Evolutionary conservation across 495 filamentous ascomycete genomes (phyloP), one percentile per base, ranked within the genome.

Genomic region (Pyronema domesticum): DNA sequence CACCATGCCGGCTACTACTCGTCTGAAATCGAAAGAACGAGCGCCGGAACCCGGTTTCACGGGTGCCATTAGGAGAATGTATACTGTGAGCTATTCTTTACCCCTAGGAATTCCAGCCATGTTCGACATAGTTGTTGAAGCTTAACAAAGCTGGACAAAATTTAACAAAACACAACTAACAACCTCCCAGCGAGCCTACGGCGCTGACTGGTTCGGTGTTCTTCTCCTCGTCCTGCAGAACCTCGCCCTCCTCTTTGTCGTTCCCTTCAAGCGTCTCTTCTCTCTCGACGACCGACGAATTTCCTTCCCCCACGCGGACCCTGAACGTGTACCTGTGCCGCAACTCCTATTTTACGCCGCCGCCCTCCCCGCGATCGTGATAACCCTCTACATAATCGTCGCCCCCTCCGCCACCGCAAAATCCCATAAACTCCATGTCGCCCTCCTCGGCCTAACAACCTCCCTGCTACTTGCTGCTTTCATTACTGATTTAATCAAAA

Each of bases 401-500:
- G 77, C 83, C 4, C 35, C 48, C 9, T 55, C 63, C 35, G 5
- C 17, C 35, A 18, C 49, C 7, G 14, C 54, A 15, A 64, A 64
- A 34, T 37, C 57, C 30, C 87, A 95, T 69, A 91, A 94, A 64
- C 74, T 81, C 35, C 93, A 96, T 63, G 86, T 89, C 57, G 82
- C 86, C 0, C 63, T 91, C 33, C 77, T 99, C 3, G 85, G 86
- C 5, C 75, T 96, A 36, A 68, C 80, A 14, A 84, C 87, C 54
- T 76, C 83, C 48, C 65, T 95, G 15, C 74, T 86, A 67, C 73
- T 95, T 15, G 82, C 86, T 1, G 74, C 77, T 1, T 81, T 95
- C 66, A 71, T 96, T 8, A 95, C 93, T 51, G 93, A 96, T 60
- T 70, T 89, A 0, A 73, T 96, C 55, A 99, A 99, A 64, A 95